Base-by-base conservation (phyloP, 2,329 filamentous ascomycete genomes). In the Diaporthe australafricana region DNA sequence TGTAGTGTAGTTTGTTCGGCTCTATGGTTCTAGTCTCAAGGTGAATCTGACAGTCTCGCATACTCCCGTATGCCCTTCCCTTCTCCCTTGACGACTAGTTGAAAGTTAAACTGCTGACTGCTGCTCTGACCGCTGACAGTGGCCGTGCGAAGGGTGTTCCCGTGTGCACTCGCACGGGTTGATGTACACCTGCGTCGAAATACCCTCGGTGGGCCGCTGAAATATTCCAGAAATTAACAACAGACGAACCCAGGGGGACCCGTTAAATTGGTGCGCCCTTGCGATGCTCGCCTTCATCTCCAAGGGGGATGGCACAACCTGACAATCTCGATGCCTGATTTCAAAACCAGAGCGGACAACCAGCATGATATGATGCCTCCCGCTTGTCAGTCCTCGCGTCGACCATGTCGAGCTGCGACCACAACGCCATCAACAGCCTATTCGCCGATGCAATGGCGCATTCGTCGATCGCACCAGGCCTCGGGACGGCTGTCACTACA, bases 41-140 rank as follows among this genome's bases (percentile, higher is more conserved):
- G 40, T 48, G 55, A 68, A 52, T 57, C 55, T 68, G 52, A 68
- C 32, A 27, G 52, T 57, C 52, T 56, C 66, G 66, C 52, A 52
- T 38, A 22, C 66, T 68, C 52, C 66, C 66, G 66, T 25, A n/a
- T 38, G 52, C 52, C 48, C 66, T 68, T 38, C 52, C 48, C 66
- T 68, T 38, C 66, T 56, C 66, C 66, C 66, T 69, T 69, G 66
- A 57, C 66, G 30, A 38, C 27, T 35, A 35, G 32, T 30, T 47
- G 55, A 38, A n/a, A n/a, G n/a, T n/a, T n/a, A n/a, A 22, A 40
- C 57, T 27, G 40, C 57, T 40, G 40, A 27, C 57, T 62, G 25
- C 17, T 47, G 35, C 35, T 32, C 45, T 68, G 66, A 27, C 55
- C 53, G 32, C 25, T 69, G 53, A 50, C 66, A 57, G 22, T 69